A percentile compares a stretch with the other conserved stretches of the same genome.
Conservation (phyloP, 176 grass and related monocot species). For the Dactylis glomerata region DNA sequence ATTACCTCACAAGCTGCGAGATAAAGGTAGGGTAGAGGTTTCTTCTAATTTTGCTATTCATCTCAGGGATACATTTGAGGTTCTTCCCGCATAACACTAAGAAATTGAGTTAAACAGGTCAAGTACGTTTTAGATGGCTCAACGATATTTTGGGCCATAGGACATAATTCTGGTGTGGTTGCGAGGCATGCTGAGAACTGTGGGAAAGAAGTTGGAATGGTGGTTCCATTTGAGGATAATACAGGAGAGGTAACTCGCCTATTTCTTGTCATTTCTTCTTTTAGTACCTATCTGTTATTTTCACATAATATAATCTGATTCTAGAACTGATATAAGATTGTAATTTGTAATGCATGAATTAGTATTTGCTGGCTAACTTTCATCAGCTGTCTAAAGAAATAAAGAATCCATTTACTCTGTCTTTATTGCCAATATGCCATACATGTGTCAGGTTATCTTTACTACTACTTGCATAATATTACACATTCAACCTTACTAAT, state of each 20-base stretch:
- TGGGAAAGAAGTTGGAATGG: constrained; percentile 86
- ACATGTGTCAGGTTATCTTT: not conserved
- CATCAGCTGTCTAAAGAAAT: not conserved
- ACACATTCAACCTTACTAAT: not conserved
- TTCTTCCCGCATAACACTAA: constrained; percentile 26
- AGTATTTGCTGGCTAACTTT: constrained; percentile 9
- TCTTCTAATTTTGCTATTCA: constrained; percentile 25
- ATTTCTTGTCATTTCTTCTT: constrained; percentile 20
- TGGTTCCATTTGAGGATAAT: constrained; percentile 81
- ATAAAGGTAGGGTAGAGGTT: constrained; percentile 65
- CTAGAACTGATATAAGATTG: not conserved
- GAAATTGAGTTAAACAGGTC: constrained; percentile 51
- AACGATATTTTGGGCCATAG: constrained; percentile 91
- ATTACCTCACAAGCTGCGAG: constrained; percentile 82
- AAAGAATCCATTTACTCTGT: not conserved
- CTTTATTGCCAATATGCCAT: not conserved
- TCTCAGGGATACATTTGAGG: constrained; percentile 22
- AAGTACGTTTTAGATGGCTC: constrained; percentile 92
- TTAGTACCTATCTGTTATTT: constrained; percentile 1
- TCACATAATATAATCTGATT: constrained; percentile 10
- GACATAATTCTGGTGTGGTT: constrained; percentile 66
- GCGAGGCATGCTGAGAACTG: constrained; percentile 74
- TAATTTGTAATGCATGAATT: not conserved
- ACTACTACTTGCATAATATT: not conserved
- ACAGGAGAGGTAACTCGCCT: constrained; percentile 58